Evolutionary conservation across 192 early-diverging fungal species (phyloP).

Genomic region (Coemansia sp.): DNA sequence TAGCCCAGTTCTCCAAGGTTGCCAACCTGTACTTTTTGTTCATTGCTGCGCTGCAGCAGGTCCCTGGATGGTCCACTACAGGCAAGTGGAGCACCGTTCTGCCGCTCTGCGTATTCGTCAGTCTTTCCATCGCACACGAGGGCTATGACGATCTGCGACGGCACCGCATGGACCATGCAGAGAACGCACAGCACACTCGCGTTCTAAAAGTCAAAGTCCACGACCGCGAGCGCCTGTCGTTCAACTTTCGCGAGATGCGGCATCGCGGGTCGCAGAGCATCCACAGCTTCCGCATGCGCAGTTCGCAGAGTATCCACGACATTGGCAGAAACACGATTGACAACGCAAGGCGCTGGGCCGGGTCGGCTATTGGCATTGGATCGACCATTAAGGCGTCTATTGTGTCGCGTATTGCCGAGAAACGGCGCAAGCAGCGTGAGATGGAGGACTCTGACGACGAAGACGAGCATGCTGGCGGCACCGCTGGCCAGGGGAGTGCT

Average conservation of each 20-base stretch:
- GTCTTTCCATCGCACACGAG: constrained; percentile 75
- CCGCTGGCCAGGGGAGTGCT: background rate
- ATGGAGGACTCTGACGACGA: constrained; percentile 55
- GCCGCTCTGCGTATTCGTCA: constrained; percentile 71
- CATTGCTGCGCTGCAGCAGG: constrained; percentile 80
- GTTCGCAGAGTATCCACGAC: constrained; percentile 49
- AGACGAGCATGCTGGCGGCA: constrained; percentile 21
- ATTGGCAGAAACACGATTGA: constrained; percentile 32
- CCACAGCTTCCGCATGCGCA: constrained; percentile 52
- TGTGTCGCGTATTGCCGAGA: constrained; percentile 40
- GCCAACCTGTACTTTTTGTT: constrained; percentile 97
- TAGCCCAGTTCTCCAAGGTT: constrained; percentile 92
- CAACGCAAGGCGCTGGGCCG: constrained; percentile 31
- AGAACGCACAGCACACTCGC: constrained; percentile 60
- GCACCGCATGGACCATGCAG: constrained; percentile 63
- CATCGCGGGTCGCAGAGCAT: constrained; percentile 53
- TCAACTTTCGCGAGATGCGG: constrained; percentile 44
- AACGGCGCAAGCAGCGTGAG: constrained; percentile 51
- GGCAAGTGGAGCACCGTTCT: constrained; percentile 77
- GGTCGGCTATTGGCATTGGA: constrained; percentile 19
- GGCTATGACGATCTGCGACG: constrained; percentile 72
- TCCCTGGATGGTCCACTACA: constrained; percentile 73
- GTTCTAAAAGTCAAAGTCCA: constrained; percentile 59
- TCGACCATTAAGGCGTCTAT: constrained; percentile 25
- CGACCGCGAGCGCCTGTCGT: constrained; percentile 55